Evolutionary conservation across 1,284 basidiomycete species (phyloP).

Genomic region (Phellinidium pouzarii): DNA sequence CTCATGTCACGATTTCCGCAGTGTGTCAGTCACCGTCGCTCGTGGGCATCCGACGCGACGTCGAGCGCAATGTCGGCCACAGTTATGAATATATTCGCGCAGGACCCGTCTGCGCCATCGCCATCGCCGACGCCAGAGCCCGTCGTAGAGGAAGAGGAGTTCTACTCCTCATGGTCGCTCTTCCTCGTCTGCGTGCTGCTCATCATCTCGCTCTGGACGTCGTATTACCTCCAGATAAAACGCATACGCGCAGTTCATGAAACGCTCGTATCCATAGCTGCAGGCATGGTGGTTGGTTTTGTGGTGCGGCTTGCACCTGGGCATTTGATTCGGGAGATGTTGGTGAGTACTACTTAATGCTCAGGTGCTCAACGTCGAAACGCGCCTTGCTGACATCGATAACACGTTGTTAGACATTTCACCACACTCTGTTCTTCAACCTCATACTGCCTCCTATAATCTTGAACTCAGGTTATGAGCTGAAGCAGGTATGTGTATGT

Average conservation of each 20-base stretch:
- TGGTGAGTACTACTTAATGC: constrained; percentile 55
- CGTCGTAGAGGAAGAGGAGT: constrained; percentile 73
- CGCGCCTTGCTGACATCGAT: neutral
- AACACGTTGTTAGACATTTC: constrained; percentile 70
- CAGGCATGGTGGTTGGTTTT: constrained; percentile 93
- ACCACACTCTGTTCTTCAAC: constrained; percentile 98
- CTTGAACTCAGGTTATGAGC: constrained; percentile 94
- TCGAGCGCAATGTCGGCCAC: neutral
- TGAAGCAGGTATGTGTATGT: constrained; percentile 72
- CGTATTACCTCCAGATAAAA: constrained; percentile 97
- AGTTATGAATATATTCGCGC: neutral
- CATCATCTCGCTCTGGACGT: constrained; percentile 91
- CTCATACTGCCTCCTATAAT: constrained; percentile 96
- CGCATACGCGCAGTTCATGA: constrained; percentile 95
- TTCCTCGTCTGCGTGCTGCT: constrained; percentile 93
- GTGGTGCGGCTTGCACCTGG: constrained; percentile 88
- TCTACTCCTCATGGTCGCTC: constrained; percentile 90
- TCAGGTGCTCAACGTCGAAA: neutral
- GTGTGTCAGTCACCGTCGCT: too few species aligned
- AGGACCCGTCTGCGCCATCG: neutral
- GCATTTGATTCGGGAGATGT: constrained; percentile 93
- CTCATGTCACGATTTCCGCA: too few species aligned
- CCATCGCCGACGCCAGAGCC: constrained; percentile 24
- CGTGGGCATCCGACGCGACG: neutral
- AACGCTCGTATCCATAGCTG: constrained; percentile 92